Evolutionary conservation across 2,329 filamentous ascomycete species (phyloP).

Genomic region (Cladosporium halotolerans): DNA sequence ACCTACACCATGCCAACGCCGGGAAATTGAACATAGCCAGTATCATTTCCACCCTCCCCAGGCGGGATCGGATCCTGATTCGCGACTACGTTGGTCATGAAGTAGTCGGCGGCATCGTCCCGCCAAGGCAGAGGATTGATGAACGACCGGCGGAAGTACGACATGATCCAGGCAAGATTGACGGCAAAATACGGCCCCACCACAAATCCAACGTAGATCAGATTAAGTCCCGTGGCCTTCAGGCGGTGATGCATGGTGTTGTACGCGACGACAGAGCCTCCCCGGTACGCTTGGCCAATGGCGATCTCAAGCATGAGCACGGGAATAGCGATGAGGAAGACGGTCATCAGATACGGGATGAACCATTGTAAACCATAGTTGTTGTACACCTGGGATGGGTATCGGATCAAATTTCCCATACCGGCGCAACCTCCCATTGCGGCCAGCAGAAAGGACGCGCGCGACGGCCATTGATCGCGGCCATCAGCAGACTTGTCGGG

Average conservation of each 20-base stretch:
- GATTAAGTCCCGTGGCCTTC: conserved; percentile 49
- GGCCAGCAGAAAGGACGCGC: conserved; percentile 51
- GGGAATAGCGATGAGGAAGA: conserved; percentile 52
- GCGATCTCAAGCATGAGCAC: conserved; percentile 51
- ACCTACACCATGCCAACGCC: conserved; percentile 36
- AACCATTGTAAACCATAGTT: conserved; percentile 57
- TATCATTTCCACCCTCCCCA: conserved; percentile 34
- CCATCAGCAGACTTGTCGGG: conserved; percentile 27
- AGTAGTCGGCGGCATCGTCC: conserved; percentile 47
- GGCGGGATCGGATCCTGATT: conserved; percentile 37
- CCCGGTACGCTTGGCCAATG: conserved; percentile 48
- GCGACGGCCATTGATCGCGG: conserved; percentile 51
- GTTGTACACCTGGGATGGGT: conserved; percentile 55
- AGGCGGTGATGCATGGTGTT: conserved; percentile 47
- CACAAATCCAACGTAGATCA: conserved; percentile 49
- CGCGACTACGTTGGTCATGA: conserved; percentile 44
- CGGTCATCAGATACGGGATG: conserved; percentile 51
- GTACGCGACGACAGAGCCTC: conserved; percentile 20
- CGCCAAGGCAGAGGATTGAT: conserved; percentile 51
- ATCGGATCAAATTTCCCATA: conserved; percentile 53
- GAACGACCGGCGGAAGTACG: conserved; percentile 53
- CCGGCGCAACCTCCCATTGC: conserved; percentile 55
- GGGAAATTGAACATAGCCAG: conserved; percentile 44
- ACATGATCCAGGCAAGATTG: conserved; percentile 55
- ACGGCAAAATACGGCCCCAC: conserved; percentile 54